Evolutionary conservation across 148 eudicot genomes (phyloP), one percentile per base, ranked within the genome.

Genomic region (Bassia scoparia): DNA sequence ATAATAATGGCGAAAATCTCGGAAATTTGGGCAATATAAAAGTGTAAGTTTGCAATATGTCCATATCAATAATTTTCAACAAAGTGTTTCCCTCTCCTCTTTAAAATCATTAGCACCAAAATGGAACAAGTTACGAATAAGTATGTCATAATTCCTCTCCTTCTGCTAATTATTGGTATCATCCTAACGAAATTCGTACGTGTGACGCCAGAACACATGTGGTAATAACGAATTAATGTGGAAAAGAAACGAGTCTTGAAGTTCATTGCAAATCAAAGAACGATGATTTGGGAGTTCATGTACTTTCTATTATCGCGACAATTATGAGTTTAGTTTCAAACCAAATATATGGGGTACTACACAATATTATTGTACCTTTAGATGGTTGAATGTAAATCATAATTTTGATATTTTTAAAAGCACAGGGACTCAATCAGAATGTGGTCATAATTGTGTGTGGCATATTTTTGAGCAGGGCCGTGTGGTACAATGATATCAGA

Each of bases 251-350:
- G n/a, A n/a, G n/a, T n/a, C 35, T 76, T 27, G 34, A 44, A 46
- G 34, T 76, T 48, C 71, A 79, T 33, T 74, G 82, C 67, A 74
- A 79, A 54, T 70, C 71, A 13, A 37, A 29, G 46, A 68, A 65
- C 7, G 44, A 74, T 29, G 72, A 70, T 70, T 29, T 73, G 0
- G 75, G 78, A 5, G 52, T 62, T 5, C 67, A 74, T 10, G 0
- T 13, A 0, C 20, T 79, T 5, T 58, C 58, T n/a, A n/a, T 0
- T 53, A 38, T 10, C 1, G 18, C 10, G 60, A 12, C 0, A 2
- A 1, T 1, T 74, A 61, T 34, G 52, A 31, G 17, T 63, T 70
- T 14, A 3, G 7, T 0, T 74, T 79, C 21, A 5, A 6, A 6
- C 30, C 71, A 15, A 62, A 62, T 24, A 1, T 64, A 0, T 27